Base-by-base conservation (phyloP, 805 yeast genomes). In the Candida sakaeoensis region DNA sequence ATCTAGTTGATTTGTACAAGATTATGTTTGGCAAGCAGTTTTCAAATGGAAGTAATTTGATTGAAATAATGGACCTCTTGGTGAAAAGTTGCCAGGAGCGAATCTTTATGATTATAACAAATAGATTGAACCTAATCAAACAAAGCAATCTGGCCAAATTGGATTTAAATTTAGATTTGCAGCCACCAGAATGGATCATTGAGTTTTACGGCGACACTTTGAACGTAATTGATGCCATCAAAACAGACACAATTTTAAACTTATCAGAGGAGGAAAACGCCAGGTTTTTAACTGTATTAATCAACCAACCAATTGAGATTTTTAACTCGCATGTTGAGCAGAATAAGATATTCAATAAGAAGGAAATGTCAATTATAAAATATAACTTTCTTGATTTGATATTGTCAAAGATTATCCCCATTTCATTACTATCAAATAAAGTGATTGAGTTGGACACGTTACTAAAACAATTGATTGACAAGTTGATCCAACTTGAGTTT, bases 121-220 rank as follows among this genome's bases (percentile, higher is more conserved):
- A 57, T 40, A 52, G 60, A 17, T 51, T 68, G 22, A 57, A 57
- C n/a, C 54, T 68, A 1, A 58, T 66, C 8, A 46, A 44, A 25
- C 52, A 53, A 18, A 63, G 68, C 23, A 67, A 63, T 42, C 63
- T 53, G 60, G 71, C 72, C 2, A 61, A 63, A 38, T 47, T 67
- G 15, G 72, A 66, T 28, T 61, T 52, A 52, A 66, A 65, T 37
- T 72, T 72, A 21, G 86, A 86, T 44, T 63, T 85, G 16, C 76
- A 82, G 44, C 80, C 95, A 4, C 96, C 97, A 0, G 95, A 85
- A 44, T 90, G 95, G 89, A 62, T 85, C 16, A 65, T 75, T 36
- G 82, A 77, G n/a, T 79, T 82, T 48, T 71, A 83, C 35, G 64
- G 77, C 0, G 82, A 78, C 12, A 65, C 84, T 21, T 66, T 82